Base-by-base conservation (phyloP, 257 asterid genomes). In the Gentiana dahurica region DNA sequence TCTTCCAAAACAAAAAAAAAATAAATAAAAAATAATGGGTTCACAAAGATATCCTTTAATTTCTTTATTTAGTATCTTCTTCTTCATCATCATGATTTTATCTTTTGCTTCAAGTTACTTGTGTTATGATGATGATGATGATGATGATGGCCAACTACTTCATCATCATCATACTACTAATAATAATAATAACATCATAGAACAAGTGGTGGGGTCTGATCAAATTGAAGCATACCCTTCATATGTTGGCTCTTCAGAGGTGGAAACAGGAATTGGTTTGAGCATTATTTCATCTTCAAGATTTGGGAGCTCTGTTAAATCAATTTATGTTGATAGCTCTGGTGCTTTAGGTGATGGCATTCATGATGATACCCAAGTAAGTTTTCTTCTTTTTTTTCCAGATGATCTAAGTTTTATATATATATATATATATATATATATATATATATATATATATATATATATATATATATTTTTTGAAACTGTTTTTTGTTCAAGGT, bases 311-410 rank as follows among this genome's bases (percentile, higher is more conserved):
- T 48, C 61, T 12, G 35, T 24, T 36, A 48, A 1, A 47, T n/a
- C 57, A 0, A 61, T 73, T 47, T 38, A 46, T 61, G 75, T 70
- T 5, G 56, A 65, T 55, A 32, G 47, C 13, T 73, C 44, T 49
- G 79, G 82, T 58, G 79, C 82, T 55, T 61, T 64, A 54, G 82
- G 75, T 41, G 72, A 77, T 64, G 79, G 79, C 54, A 49, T 24
- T 51, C 54, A 51, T 34, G 76, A 77, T 51, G 79, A 73, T 38
- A 57, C 74, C 1, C 36, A 34, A 68, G 82, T 77, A 66, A 50
- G 13, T 52, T 1, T 6, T 44, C 12, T 8, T 61, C 10, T 12
- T 49, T 38, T 5, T 34, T 36, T 36, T 2, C 24, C 24, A 24
- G 24, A 34, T 49, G 33, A 6, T 6, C 38, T 41, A 41, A 41